Evolutionary conservation across 1,139 yeast species (phyloP).

Genomic region (Zygosaccharomyces pseudobailii): DNA sequence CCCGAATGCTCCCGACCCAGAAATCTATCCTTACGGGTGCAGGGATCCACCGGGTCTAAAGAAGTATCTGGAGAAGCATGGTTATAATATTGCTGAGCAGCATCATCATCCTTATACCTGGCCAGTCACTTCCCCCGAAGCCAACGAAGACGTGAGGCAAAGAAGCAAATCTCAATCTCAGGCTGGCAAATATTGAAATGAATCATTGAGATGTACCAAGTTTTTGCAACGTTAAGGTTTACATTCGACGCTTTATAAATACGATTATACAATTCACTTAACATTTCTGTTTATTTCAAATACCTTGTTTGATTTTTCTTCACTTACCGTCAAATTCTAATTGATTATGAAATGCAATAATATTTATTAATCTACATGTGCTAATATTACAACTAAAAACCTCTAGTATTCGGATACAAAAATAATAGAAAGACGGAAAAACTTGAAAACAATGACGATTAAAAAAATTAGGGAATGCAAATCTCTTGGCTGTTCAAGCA

Average conservation of each 20-base stretch:
- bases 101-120: conserved; percentile 66
- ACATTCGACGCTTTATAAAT: neutral
- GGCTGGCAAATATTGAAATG: neutral
- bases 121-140: conserved; percentile 67
- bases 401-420: neutral
- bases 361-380: neutral
- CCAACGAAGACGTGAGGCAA: conserved; percentile 1
- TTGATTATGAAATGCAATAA: neutral
- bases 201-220: neutral
- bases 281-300: neutral
- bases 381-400: neutral
- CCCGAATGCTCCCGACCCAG: conserved; percentile 58
- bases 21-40: conserved; percentile 78
- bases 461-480: neutral
- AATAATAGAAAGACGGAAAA: neutral
- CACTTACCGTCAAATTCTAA: neutral
- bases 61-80: conserved; percentile 60
- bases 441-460: neutral
- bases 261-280: neutral
- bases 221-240: neutral
- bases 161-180: neutral
- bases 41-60: conserved; percentile 75
- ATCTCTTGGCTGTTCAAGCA: neutral
- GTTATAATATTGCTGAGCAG: conserved; percentile 58
- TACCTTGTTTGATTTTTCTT: neutral